These are phyloP conservation scores for Monilinia vaccinii-corymbosi DNA, from an alignment of 2,329 filamentous ascomycete genomes.

Conservation along the genomic window DNA sequence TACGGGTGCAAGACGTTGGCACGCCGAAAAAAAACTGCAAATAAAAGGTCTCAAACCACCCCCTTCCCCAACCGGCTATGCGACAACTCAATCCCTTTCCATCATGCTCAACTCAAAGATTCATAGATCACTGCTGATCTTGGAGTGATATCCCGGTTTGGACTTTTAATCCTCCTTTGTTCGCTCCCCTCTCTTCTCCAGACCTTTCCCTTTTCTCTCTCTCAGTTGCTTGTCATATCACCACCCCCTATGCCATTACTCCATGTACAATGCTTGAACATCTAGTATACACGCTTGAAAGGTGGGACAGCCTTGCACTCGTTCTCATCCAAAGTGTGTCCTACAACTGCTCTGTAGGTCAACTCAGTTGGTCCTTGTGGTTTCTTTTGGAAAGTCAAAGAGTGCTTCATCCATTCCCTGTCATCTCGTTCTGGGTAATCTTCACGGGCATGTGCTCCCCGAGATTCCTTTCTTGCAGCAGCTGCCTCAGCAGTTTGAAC, in stretches of 20 bases:
- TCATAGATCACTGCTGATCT: not conserved
- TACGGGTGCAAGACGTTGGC: not conserved
- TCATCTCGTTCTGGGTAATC: slow-evolving; percentile 95
- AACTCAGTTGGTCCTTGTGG: slow-evolving; percentile 83
- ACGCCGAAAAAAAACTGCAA: not conserved
- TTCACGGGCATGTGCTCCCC: slow-evolving; percentile 94
- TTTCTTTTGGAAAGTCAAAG: slow-evolving; percentile 87
- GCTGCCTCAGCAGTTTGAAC: slow-evolving; percentile 87
- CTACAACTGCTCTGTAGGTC: slow-evolving; percentile 74
- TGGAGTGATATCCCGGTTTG: not conserved
- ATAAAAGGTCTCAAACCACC: not conserved
- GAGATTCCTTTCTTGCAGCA: slow-evolving; percentile 91
- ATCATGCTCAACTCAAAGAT: not conserved
- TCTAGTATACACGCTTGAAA: slow-evolving; percentile 87
- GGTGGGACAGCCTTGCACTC: slow-evolving; percentile 96
- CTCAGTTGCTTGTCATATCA: not conserved
- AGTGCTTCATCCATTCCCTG: slow-evolving; percentile 99
- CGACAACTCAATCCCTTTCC: not conserved
- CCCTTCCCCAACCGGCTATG: not conserved
- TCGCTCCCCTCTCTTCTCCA: not conserved
- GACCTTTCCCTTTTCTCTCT: not conserved
- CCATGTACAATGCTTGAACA: not conserved
- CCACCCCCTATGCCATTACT: not conserved
- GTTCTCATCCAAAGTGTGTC: slow-evolving; percentile 79
- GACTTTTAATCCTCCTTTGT: not conserved